Evolutionary conservation across 805 yeast genomes (phyloP), one percentile per base, ranked within the genome.

Genomic region (Danielozyma ontarioensis): DNA sequence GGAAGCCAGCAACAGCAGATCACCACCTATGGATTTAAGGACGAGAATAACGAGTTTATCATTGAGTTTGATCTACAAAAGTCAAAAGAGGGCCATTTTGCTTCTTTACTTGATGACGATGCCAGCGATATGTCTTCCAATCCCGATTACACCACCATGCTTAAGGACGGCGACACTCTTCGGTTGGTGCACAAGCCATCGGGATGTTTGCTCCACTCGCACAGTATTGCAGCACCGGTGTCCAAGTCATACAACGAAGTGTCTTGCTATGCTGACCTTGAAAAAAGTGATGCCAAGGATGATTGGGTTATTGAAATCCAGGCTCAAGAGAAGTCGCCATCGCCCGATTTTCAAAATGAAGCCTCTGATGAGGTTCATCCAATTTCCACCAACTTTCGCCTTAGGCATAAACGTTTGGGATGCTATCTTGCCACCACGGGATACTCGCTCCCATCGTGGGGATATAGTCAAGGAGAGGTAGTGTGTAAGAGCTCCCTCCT

Each of bases 1-100:
- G 97, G 97, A 3, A 85, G 96, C 2, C 72, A 74, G 41, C 97
- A 93, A 62, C 97, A 89, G 58, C 99, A 93, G 60, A 72, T 93
- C 31, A 93, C 98, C 17, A 85, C 93, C 5, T 93, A 93, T 57
- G 85, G 89, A 13, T 87, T 79, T 59, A 86, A 86, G 54, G 97
- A 46, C 34, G 35, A 34, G 3, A 46, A 46, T 37, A 46, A 46
- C 28, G 45, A 42, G 27, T 46, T 46, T 24, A 15, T 39, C 16
- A 17, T 46, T 13, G 51, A 46, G 31, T 46, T 46, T 50, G 71
- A 68, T 18, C 69, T 83, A 55, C 71, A 62, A 5, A 63, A 67
- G 25, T 55, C 58, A 2, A 26, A 31, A 13, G 39, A 39, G 18
- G 54, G 54, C 15, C 45, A 53, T 29, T 53, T 44, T 44, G 67